These are phyloP conservation scores for Naegleria fowleri DNA, from an alignment of 208 protist genomes.

Conservation along the genomic window DNA sequence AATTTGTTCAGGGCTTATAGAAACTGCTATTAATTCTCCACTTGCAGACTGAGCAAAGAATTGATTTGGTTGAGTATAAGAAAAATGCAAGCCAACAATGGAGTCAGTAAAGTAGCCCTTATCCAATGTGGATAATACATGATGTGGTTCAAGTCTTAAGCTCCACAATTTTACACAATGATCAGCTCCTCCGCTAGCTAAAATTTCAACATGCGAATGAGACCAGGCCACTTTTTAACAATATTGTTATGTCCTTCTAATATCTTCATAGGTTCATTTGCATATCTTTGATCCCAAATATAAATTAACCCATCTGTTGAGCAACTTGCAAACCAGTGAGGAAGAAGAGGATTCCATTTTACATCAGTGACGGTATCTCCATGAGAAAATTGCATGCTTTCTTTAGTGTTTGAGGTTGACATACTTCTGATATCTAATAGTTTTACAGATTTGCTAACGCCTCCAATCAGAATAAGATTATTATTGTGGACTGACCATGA, in stretches of 20 bases:
- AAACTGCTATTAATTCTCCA: background rate
- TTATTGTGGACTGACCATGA: background rate
- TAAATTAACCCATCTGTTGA: slow-evolving; percentile 8
- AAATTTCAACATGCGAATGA: slow-evolving; percentile 41
- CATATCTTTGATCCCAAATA: slow-evolving; percentile 28
- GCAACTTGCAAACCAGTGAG: slow-evolving; percentile 23
- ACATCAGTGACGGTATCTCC: background rate
- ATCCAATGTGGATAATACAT: background rate
- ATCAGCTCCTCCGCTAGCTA: slow-evolving; percentile 62
- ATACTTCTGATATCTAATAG: slow-evolving; percentile 1
- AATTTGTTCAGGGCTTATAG: background rate
- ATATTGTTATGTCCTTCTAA: slow-evolving; percentile 27
- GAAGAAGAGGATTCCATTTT: slow-evolving; percentile 18
- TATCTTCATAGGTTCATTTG: background rate
- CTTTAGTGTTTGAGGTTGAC: background rate
- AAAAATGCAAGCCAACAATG: background rate
- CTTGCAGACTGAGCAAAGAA: background rate
- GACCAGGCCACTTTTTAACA: slow-evolving; percentile 58
- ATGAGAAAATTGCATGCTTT: background rate
- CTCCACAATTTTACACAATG: slow-evolving; percentile 66
- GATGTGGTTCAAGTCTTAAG: slow-evolving; percentile 34
- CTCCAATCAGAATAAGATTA: background rate
- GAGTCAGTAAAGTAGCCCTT: background rate
- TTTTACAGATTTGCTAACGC: background rate
- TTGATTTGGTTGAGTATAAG: background rate